Percentiles rank a stretch among this genome's conserved stretches.
phyloP scores from a whole-genome alignment of 371 early-diverging fungal species.

The Blakeslea trispora region DNA sequence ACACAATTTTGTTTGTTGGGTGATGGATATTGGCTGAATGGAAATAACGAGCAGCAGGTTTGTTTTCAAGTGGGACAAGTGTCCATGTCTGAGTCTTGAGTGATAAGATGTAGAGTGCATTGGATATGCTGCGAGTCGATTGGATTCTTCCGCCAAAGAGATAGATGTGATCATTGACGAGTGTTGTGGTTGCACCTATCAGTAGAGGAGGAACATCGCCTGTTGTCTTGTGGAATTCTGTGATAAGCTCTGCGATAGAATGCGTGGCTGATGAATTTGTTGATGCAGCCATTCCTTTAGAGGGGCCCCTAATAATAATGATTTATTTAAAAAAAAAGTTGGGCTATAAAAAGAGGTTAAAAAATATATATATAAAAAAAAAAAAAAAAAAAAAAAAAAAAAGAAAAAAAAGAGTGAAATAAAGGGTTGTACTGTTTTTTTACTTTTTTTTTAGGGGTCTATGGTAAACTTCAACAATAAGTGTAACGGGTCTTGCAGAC shows the following conservation, averaged over 20 bases:
- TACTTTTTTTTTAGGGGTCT: not conserved
- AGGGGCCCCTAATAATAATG: not conserved
- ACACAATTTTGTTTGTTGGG: conserved; percentile 45
- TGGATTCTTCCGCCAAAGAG: conserved; percentile 71
- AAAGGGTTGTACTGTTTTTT: too few species aligned
- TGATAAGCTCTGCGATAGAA: conserved; percentile 45
- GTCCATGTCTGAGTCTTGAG: conserved; percentile 53
- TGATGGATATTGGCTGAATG: conserved; percentile 60
- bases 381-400: not conserved
- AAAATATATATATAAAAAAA: not conserved
- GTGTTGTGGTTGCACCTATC: conserved; percentile 65
- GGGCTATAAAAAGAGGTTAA: not conserved
- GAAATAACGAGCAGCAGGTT: conserved; percentile 64
- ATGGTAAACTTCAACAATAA: not conserved
- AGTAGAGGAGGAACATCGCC: conserved; percentile 65
- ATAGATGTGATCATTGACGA: conserved; percentile 56
- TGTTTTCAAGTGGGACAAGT: conserved; percentile 28
- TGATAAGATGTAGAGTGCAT: conserved; percentile 59
- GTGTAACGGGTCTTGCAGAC: not conserved
- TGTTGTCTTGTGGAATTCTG: conserved; percentile 38
- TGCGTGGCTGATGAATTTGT: conserved; percentile 23
- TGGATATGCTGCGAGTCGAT: conserved; percentile 56
- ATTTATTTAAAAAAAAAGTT: not conserved
- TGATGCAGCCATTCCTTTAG: conserved; percentile 11
- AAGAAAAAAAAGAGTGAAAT: not conserved